Base-by-base conservation (phyloP, 192 early-diverging fungal genomes). In the Coemansia sp. region DNA sequence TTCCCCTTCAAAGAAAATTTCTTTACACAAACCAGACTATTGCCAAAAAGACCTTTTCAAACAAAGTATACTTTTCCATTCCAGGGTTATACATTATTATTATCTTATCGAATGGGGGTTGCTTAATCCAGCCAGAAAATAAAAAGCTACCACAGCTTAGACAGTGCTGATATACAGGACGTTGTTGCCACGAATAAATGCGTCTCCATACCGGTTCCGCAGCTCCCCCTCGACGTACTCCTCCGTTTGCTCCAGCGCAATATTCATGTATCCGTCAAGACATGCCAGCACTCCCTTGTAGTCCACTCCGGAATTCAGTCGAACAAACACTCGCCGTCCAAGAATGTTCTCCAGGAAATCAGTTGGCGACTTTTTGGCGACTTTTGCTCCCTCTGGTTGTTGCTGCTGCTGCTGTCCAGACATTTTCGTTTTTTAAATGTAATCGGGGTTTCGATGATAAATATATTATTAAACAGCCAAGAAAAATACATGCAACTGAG, bases 111-210 rank as follows among this genome's bases (percentile, higher is more conserved):
- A 32, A 32, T 32, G 32, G 4, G 4, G 2, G 32, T 4, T 4
- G 32, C 32, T 32, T 51, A 62, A 72, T 42, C 21, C 26, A 56
- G 22, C 8, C 21, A 26, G 47, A 8, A 7, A 62, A 62, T 15
- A 62, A 55, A 63, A 21, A 62, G 41, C 41, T 48, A 36, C 21
- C 19, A 32, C 39, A 12, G 22, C 18, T 77, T 84, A 85, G 41
- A 78, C 73, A 8, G 82, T 82, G 68, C 87, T 87, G 54, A 90
- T 88, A 62, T 90, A 90, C 57, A 88, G 72, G 36, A 90, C 89
- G 76, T 97, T 97, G 83, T 99, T 99, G 63, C 97, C 97, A 10
- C 97, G 91, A 79, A 99, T 94, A 79, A 99, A 99, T 3, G 89
- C 90, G 66, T 99, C 97, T 21, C 95, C 95, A 73, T 96, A 99